These are phyloP conservation scores for Trichoderma sp. DNA, from an alignment of 2,329 filamentous ascomycete species.

Conservation along the genomic window DNA sequence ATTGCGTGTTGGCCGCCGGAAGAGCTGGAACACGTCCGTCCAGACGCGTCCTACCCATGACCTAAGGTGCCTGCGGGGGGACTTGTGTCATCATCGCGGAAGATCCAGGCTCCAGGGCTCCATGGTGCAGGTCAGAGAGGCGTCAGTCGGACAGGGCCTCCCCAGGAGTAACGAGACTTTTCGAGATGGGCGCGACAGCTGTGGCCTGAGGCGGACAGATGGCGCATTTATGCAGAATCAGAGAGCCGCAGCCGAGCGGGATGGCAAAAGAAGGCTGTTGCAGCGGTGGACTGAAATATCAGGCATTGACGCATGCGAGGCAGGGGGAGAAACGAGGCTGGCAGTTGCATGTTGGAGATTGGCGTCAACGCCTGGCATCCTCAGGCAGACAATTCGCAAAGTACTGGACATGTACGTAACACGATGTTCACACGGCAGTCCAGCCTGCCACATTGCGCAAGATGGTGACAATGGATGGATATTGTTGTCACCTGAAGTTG, in stretches of 20 bases:
- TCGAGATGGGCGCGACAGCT: not conserved
- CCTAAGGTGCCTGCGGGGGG: not conserved
- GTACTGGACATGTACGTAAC: not conserved
- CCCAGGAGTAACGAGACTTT: not conserved
- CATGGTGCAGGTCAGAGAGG: not conserved
- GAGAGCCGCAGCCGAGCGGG: not conserved
- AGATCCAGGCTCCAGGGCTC: not conserved
- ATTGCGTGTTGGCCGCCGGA: not conserved
- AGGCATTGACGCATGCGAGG: conserved; percentile 25
- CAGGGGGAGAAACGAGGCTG: conserved; percentile 25
- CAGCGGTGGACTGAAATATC: conserved; percentile 18
- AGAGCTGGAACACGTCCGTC: not conserved
- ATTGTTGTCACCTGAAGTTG: not conserved
- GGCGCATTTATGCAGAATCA: not conserved
- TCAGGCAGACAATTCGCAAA: conserved; percentile 30
- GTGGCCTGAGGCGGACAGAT: conserved; percentile 1
- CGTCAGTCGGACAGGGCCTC: not conserved
- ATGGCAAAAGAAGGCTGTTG: conserved; percentile 12
- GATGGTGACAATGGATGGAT: no score
- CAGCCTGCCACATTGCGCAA: not conserved
- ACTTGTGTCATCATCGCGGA: conserved; percentile 3
- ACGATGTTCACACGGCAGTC: not conserved
- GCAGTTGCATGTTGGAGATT: conserved; percentile 24
- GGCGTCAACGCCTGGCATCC: conserved; percentile 28
- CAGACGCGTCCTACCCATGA: not conserved